Conservation (phyloP, 75 land plant species). For the Azolla pinnata region DNA sequence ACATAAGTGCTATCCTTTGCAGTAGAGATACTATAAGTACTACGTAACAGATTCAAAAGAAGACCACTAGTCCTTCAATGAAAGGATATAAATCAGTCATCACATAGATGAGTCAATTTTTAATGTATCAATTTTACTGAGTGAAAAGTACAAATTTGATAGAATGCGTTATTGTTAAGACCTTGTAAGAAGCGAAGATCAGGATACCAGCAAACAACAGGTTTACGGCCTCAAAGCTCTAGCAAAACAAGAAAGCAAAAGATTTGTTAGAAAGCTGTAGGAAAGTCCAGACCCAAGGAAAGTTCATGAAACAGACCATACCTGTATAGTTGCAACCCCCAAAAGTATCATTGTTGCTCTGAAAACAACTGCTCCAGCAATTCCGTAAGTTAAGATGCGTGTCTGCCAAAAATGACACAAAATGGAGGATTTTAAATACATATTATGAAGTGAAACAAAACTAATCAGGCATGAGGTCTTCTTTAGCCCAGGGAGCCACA, state of each 20-base stretch:
- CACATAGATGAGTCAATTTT: background rate
- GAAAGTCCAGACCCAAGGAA: background rate
- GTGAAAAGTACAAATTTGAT: too few relatives aligned
- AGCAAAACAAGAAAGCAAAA: background rate
- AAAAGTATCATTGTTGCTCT: slow-evolving; percentile 71
- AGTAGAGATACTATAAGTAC: too few relatives aligned
- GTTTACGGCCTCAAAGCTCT: slow-evolving; percentile 95
- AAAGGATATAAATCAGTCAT: background rate
- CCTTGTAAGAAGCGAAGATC: slow-evolving; percentile 85
- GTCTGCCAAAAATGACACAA: slow-evolving; percentile 31
- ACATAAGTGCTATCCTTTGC: too few relatives aligned
- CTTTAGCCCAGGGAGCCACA: background rate
- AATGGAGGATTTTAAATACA: slow-evolving; percentile 1
- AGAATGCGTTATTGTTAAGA: too few relatives aligned
- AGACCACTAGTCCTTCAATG: background rate
- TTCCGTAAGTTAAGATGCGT: slow-evolving; percentile 93
- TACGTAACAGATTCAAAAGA: background rate
- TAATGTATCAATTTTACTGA: too few relatives aligned
- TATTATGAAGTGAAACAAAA: too few relatives aligned
- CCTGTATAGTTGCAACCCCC: slow-evolving; percentile 90
- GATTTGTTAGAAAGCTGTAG: too few relatives aligned
- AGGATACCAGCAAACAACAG: slow-evolving; percentile 74
- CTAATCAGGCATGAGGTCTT: background rate
- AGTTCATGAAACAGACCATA: slow-evolving; percentile 6
- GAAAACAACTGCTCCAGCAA: slow-evolving; percentile 90